phyloP scores from a whole-genome alignment of 2,329 filamentous ascomycete species.

The Colletotrichum ledebouriae region DNA sequence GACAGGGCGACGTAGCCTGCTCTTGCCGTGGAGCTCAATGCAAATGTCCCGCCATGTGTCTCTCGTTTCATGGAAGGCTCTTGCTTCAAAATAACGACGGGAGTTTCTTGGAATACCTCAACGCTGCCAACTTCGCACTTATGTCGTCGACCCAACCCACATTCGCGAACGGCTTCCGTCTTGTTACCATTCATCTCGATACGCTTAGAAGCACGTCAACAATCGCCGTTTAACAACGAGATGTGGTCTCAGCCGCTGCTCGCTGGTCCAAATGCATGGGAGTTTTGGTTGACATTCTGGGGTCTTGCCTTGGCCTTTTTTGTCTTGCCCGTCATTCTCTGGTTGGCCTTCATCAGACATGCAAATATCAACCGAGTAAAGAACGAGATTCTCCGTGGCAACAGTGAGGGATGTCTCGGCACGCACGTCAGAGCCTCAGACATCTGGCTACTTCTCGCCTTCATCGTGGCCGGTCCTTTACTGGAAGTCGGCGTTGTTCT shows the following conservation, averaged over 20 bases:
- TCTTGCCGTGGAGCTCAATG: no score
- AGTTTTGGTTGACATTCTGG: constrained; percentile 6
- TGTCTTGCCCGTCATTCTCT: not conserved
- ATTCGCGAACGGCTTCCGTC: no score
- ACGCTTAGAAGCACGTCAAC: no score
- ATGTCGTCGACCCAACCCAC: no score
- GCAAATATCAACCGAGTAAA: not conserved
- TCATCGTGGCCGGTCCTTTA: not conserved
- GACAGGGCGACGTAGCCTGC: no score
- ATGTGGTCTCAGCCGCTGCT: not conserved
- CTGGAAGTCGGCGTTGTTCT: not conserved
- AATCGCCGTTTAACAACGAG: no score
- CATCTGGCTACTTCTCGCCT: constrained; percentile 5
- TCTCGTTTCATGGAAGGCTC: no score
- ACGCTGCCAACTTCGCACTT: no score
- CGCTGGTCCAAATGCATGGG: not conserved
- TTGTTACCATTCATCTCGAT: no score
- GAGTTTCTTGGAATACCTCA: no score
- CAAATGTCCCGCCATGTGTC: no score
- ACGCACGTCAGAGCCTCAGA: constrained; percentile 4
- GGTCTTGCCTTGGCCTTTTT: not conserved
- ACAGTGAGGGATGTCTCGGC: not conserved
- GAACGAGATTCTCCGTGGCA: not conserved
- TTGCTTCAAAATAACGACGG: no score
- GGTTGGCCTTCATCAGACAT: not conserved